Base-by-base conservation (phyloP, 306 rosid species). In the Quercus glauca region DNA sequence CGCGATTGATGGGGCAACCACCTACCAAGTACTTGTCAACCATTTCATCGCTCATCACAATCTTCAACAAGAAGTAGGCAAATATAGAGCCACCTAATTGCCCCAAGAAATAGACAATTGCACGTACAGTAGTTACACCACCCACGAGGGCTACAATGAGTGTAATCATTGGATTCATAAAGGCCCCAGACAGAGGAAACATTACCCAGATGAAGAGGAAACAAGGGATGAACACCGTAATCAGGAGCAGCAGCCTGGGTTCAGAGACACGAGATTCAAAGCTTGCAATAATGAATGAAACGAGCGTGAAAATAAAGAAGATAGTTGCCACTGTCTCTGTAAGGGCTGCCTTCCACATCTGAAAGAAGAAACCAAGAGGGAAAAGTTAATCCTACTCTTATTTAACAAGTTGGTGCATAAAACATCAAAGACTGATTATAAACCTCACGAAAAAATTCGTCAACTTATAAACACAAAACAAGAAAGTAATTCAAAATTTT, bases 11-110 rank as follows among this genome's bases (percentile, higher is more conserved):
- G 25, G 58, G 23, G 71, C 78, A 73, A 11, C 83, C 83, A 1
- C 74, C 83, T 35, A 73, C 37, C 14, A 43, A 73, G 45, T 73
- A 73, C 43, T 23, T 55, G 5, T 19, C 58, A 23, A 74, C 5
- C 6, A 28, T 7, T 12, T 61, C 69, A 18, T 18, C 43, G 59
- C 11, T 23, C 65, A 79, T 79, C 35, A 73, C 74, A 35, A 49
- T 33, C 83, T 52, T 64, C 25, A 79, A 5, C 41, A 79, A 35
- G 12, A 53, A 11, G 55, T 73, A 79, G 1, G 45, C 45, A 41
- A 41, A 9, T 41, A 8, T 41, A 41, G 83, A 31, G 74, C 83
- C 83, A 10, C 55, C 35, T 23, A 60, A 52, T 17, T 73, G 83
- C 12, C 58, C 61, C 28, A 11, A 6, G 3, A 79, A 4, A 41